A percentile compares a stretch with the other conserved stretches of the same genome.
Conservation (phyloP, 73 alveolate genomes). For the Symbiodinium natans region DNA sequence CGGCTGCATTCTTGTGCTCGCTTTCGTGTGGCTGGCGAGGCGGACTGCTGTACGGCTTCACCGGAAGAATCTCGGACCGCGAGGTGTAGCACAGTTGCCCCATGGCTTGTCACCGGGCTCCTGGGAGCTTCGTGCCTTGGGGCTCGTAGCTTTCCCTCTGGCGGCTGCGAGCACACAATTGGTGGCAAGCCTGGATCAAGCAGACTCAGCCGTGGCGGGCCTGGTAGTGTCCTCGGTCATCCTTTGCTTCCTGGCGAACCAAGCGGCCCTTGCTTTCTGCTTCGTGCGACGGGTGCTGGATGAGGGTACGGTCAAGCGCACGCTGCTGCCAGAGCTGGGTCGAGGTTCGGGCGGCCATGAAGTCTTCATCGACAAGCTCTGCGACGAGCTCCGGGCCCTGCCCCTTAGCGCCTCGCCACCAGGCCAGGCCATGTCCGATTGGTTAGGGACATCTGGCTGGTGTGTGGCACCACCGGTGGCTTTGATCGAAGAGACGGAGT, state of each 20-base stretch:
- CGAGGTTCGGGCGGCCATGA: neutral
- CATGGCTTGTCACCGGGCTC: conserved; percentile 48
- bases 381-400: conserved; percentile 47
- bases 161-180: conserved; percentile 36
- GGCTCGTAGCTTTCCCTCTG: conserved; percentile 35
- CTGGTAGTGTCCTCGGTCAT: conserved; percentile 32
- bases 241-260: conserved; percentile 26
- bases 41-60: neutral
- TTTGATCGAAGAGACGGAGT: neutral
- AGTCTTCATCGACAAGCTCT: conserved; percentile 9
- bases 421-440: neutral
- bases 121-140: conserved; percentile 61
- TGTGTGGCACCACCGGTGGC: conserved; percentile 26
- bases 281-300: conserved; percentile 19
- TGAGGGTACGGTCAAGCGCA: conserved; percentile 8
- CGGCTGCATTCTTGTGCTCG: conserved; percentile 2
- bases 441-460: conserved; percentile 50
- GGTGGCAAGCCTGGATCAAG: conserved; percentile 22
- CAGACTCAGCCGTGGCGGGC: conserved; percentile 57
- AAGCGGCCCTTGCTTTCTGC: conserved; percentile 36
- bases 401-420: conserved; percentile 25
- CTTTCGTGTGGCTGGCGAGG: conserved; percentile 45
- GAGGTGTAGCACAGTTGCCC: neutral
- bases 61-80: neutral
- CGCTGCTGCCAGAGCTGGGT: conserved; percentile 6